phyloP scores from a whole-genome alignment of 768 basidiomycete genomes.

The Multifurca ochricompacta region DNA sequence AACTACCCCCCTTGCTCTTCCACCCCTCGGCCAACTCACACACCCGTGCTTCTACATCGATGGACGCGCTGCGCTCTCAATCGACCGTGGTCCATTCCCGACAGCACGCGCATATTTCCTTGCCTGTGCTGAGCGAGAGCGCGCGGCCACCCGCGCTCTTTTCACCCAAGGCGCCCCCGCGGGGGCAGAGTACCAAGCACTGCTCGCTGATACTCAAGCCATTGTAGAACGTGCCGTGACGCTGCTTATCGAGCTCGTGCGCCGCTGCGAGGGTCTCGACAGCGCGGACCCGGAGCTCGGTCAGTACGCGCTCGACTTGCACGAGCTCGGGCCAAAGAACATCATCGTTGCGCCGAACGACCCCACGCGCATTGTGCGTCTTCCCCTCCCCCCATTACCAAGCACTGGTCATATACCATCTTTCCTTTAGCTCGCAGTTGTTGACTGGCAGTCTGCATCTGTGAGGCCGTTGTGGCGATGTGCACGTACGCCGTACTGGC shows the following conservation, averaged over 20 bases:
- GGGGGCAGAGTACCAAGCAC: conserved; percentile 25
- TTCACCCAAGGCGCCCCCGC: conserved; percentile 28
- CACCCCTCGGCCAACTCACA: conserved; percentile 17
- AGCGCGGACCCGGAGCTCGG: conserved; percentile 27
- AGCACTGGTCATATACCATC: neutral
- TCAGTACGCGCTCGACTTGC: conserved; percentile 29
- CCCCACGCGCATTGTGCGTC: conserved; percentile 26
- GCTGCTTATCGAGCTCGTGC: conserved; percentile 26
- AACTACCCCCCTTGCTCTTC: neutral
- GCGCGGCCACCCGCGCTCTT: conserved; percentile 28
- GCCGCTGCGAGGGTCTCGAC: conserved; percentile 28
- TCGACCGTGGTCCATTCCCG: conserved; percentile 30
- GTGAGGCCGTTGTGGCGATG: conserved; percentile 30
- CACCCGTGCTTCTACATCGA: conserved; percentile 27
- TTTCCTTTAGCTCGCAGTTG: conserved; percentile 22
- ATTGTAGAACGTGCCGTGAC: conserved; percentile 28
- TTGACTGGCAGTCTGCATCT: conserved; percentile 27
- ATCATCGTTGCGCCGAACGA: conserved; percentile 26
- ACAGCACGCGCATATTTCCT: conserved; percentile 28
- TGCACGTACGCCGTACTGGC: conserved; percentile 29
- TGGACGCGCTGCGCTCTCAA: conserved; percentile 25
- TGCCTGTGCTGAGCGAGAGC: conserved; percentile 31
- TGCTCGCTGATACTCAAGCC: conserved; percentile 26
- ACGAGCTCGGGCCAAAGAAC: conserved; percentile 26
- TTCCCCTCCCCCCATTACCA: neutral